Conservation (phyloP, 2,329 filamentous ascomycete species). For the Aquanectria penicillioides region DNA sequence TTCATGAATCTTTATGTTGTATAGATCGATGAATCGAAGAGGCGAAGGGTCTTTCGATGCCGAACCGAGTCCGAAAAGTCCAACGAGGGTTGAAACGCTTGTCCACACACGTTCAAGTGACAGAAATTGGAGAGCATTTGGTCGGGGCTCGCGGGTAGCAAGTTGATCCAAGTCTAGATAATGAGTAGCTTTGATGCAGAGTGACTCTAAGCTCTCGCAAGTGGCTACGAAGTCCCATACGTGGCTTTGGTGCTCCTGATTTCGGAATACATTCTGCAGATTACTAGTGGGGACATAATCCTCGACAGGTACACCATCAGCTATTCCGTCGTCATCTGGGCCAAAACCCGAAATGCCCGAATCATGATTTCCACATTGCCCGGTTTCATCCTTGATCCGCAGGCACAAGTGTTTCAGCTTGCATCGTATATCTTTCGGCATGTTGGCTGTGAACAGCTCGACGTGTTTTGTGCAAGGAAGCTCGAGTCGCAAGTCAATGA, state of each 20-base stretch:
- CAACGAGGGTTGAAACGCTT: not conserved
- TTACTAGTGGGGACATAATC: not conserved
- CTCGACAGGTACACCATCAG: not conserved
- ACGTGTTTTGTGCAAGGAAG: not conserved
- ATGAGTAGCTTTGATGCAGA: not conserved
- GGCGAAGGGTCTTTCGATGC: not conserved
- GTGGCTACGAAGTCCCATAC: slow-evolving; percentile 1
- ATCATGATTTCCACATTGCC: not conserved
- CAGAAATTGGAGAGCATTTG: not conserved
- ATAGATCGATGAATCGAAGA: not conserved
- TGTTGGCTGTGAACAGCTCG: not conserved
- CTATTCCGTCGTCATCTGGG: not conserved
- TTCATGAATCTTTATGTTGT: not conserved
- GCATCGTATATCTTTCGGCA: not conserved
- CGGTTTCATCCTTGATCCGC: not conserved
- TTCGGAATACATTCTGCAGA: not conserved
- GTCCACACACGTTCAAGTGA: not conserved
- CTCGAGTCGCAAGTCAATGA: not conserved
- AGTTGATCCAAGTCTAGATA: not conserved
- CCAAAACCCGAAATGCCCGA: not conserved
- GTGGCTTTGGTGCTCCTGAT: not conserved
- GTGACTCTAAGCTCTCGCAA: not conserved
- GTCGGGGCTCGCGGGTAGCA: not conserved
- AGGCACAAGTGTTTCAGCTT: not conserved
- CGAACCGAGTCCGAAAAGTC: not conserved